phyloP scores from a whole-genome alignment of 805 yeast species.

The Candida multigemmis region DNA sequence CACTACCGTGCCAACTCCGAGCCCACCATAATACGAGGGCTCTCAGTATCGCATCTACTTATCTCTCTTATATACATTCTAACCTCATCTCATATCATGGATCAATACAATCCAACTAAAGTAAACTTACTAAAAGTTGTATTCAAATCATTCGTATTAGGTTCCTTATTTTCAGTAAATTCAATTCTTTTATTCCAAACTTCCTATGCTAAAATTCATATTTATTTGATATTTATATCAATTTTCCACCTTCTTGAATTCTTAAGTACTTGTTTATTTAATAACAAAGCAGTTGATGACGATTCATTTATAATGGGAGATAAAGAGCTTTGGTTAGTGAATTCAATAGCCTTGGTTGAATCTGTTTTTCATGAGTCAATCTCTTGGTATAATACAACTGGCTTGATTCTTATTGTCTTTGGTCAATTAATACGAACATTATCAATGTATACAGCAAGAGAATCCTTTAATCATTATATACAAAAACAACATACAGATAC shows the following conservation, averaged over 20 bases:
- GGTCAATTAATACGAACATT: conserved; percentile 67
- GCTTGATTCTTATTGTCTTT: conserved; percentile 34
- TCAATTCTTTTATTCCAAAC: conserved; percentile 1
- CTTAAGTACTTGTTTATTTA: conserved; percentile 67
- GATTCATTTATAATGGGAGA: conserved; percentile 41
- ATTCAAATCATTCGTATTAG: conserved; percentile 22
- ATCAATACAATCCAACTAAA: conserved; percentile 14
- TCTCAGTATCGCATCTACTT: no score
- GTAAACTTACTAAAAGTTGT: conserved; percentile 22
- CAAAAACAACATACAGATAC: conserved; percentile 40
- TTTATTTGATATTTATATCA: conserved; percentile 46
- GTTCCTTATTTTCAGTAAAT: conserved; percentile 13
- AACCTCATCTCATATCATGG: not conserved
- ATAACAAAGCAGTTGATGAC: conserved; percentile 53
- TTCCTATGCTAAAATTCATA: conserved; percentile 1
- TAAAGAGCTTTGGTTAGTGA: conserved; percentile 17
- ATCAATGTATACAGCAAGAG: conserved; percentile 86
- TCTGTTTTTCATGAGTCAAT: conserved; percentile 1
- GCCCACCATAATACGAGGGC: no score
- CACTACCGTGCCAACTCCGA: no score
- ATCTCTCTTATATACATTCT: no score
- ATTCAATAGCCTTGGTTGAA: conserved; percentile 11
- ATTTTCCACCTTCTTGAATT: conserved; percentile 79
- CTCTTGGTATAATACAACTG: conserved; percentile 26
- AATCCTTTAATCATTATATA: conserved; percentile 77